Evolutionary conservation across 495 filamentous ascomycete genomes (phyloP), one percentile per base, ranked within the genome.

Genomic region (Penicillium subrubescens): DNA sequence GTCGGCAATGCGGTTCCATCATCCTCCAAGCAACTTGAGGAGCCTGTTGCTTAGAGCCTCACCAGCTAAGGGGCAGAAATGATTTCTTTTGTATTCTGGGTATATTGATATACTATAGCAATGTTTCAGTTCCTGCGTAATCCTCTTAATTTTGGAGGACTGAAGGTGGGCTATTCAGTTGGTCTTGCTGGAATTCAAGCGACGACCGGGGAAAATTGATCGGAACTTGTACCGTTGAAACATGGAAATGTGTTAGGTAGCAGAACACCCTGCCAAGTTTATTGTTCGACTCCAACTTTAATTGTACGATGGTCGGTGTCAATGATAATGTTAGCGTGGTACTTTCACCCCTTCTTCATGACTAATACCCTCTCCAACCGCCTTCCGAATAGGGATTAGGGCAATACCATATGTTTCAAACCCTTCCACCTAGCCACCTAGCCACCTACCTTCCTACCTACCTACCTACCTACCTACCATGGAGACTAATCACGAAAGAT

Each of bases 1-100:
- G 21, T 48, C n/a, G 48, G 46, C 17, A 60, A 67, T 25, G 67
- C 63, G 25, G 57, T 58, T 14, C 35, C 67, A 14, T 60, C 67
- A 7, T 46, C 64, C 12, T 25, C 50, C 39, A 67, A 60, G 60
- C 64, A 59, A 60, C 31, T 59, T 35, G 48, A 63, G 19, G 64
- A 62, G 25, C 60, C 64, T 15, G 54, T 43, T 17, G 56, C 39
- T 27, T 58, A 44, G 27, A 21, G 5, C 1, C 21, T 27, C 17
- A 8, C 27, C 37, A 34, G 56, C 0, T 2, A 34, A 19, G 33
- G 56, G 57, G 39, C 27, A 8, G 57, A 65, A 19, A 48, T 29
- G 10, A 27, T 60, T 21, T 25, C 8, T 25, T 48, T 25, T 50
- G 33, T 52, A 41, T 44, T 52, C 29, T 25, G 44, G 56, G 29